phyloP scores from a whole-genome alignment of 2,329 filamentous ascomycete species.

The Epichloe baconii region DNA sequence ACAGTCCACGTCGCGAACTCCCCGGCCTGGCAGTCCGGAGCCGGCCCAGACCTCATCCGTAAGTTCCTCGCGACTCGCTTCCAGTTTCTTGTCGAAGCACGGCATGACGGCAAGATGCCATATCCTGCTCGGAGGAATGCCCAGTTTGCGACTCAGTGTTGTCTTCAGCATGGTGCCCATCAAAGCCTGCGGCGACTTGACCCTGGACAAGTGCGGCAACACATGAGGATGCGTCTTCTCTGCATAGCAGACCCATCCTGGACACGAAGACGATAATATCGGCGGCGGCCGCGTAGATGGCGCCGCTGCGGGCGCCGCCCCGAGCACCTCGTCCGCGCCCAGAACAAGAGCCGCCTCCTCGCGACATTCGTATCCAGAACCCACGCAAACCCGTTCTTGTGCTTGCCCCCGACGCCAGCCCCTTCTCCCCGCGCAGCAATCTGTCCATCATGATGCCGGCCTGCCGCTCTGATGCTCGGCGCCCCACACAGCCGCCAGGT shows the following conservation, averaged over 20 bases:
- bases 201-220: slow-evolving; percentile 73
- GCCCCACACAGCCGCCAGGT: slow-evolving; percentile 71
- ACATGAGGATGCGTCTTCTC: slow-evolving; percentile 96
- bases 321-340: slow-evolving; percentile 57
- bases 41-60: slow-evolving; percentile 65
- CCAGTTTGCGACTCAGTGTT: slow-evolving; percentile 57
- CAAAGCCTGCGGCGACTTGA: slow-evolving; percentile 91
- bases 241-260: slow-evolving; percentile 97
- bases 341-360: slow-evolving; percentile 74
- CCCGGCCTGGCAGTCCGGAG: slow-evolving; percentile 32
- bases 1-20: slow-evolving; percentile 84
- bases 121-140: slow-evolving; percentile 64
- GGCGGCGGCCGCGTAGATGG: slow-evolving; percentile 39
- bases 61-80: slow-evolving; percentile 85
- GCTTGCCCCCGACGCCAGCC: slow-evolving; percentile 57
- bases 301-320: slow-evolving; percentile 8
- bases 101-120: slow-evolving; percentile 97
- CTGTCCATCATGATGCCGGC: slow-evolving; percentile 75
- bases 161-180: slow-evolving; percentile 86
- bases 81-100: slow-evolving; percentile 97
- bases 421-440: slow-evolving; percentile 54
- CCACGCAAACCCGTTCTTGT: slow-evolving; percentile 73
- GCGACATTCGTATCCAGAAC: slow-evolving; percentile 80
- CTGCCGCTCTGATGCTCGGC: slow-evolving; percentile 54
- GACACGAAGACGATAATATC: slow-evolving; percentile 79